phyloP scores from a whole-genome alignment of 176 grass and related monocot species.

The Aegilops bicornis region DNA sequence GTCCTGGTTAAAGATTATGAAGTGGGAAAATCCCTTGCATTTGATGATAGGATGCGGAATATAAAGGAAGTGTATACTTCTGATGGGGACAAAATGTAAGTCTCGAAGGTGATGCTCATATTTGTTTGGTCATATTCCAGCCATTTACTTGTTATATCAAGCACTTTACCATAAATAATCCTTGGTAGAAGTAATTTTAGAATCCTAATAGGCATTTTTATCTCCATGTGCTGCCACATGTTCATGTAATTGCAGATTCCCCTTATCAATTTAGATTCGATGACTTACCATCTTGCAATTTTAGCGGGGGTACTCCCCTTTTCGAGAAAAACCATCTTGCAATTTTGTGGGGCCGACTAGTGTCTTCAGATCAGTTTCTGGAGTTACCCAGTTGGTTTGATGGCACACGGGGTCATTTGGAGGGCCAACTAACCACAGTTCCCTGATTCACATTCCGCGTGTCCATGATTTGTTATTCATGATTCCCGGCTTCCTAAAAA shows the following conservation, averaged over 20 bases:
- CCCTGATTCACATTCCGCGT: neutral
- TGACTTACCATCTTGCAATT: neutral
- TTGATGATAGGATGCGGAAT: constrained; percentile 65
- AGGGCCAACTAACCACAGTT: neutral
- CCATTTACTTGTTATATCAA: neutral
- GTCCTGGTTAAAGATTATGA: constrained; percentile 85
- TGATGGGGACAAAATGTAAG: constrained; percentile 88
- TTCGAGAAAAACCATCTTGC: no score
- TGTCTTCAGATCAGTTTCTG: neutral
- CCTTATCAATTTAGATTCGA: neutral
- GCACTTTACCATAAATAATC: neutral
- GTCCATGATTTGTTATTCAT: no score
- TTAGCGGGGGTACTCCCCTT: no score
- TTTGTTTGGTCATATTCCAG: no score
- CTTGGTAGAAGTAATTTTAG: neutral
- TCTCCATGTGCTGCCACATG: neutral
- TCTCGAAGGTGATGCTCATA: neutral
- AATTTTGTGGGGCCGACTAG: neutral
- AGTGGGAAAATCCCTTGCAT: constrained; percentile 74
- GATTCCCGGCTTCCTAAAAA: neutral
- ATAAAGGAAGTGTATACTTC: constrained; percentile 89
- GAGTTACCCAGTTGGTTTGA: neutral
- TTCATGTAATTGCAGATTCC: neutral
- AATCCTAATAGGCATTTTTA: neutral
- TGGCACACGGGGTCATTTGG: neutral